Evolutionary conservation across 2,329 filamentous ascomycete genomes (phyloP), one percentile per base, ranked within the genome.

Genomic region (Fusarium austroafricanum): DNA sequence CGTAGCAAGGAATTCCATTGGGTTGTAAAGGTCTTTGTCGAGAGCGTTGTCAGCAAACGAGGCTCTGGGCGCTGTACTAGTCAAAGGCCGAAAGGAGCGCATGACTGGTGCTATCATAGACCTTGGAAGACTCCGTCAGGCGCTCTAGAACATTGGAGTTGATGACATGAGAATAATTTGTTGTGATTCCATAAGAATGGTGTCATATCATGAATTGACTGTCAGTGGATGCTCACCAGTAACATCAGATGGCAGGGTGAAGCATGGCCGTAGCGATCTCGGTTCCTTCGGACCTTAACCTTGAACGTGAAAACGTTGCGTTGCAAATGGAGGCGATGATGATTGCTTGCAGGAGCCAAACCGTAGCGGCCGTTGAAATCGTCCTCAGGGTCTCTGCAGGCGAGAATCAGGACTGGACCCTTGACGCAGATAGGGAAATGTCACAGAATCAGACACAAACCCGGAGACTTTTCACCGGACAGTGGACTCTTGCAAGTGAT

Each of bases 401-500:
- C 52, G 29, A 43, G 42, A 33, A 42, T 17, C n/a, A 38, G 40
- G 23, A 55, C 44, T 55, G 52, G 49, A 53, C 66, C 61, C 56
- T 70, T 45, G 55, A 65, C 31, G 52, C 45, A 67, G 54, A 39
- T 38, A 38, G 39, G 45, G 21, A 29, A 53, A 39, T 63, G 60
- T 37, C 54, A 67, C 39, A 31, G 29, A n/a, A 33, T 69, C 71
- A 66, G 71, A 67, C 54, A 67, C 39, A 31, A 29, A n/a, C 29
- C 71, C 71, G 68, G 71, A 67, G 55, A 35, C 45, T 73, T 72
- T 51, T 44, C 54, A 47, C 71, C 71, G 63, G 64, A 35, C 38
- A 23, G 54, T 61, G 44, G 45, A 31, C 38, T 61, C 29, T 55
- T 20, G 9, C 23, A 53, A 18, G 11, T 43, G 23, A 53, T 38